phyloP scores from a whole-genome alignment of 805 yeast genomes.

The Jamesozyma rosinii region DNA sequence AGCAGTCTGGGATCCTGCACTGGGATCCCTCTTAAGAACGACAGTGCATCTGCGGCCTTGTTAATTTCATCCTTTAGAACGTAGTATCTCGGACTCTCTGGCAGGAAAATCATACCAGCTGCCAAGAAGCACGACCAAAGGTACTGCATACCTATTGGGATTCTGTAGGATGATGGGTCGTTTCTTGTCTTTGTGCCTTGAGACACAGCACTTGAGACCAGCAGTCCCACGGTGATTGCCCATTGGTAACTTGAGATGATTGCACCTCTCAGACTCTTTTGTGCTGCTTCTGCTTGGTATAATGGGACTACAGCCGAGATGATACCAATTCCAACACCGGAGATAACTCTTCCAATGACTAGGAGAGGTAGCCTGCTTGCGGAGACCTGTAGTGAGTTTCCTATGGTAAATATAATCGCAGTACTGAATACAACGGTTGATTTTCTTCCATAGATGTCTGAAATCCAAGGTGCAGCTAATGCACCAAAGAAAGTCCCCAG shows the following conservation, averaged over 20 bases:
- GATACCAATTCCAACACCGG: slow-evolving; percentile 66
- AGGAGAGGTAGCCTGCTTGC: slow-evolving; percentile 44
- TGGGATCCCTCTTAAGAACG: slow-evolving; percentile 60
- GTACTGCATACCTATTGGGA: slow-evolving; percentile 70
- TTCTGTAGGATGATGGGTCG: slow-evolving; percentile 55
- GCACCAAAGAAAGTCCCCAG: slow-evolving; percentile 74
- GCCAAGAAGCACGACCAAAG: slow-evolving; percentile 59
- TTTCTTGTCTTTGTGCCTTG: slow-evolving; percentile 57
- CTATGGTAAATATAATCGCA: slow-evolving; percentile 56
- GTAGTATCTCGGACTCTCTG: slow-evolving; percentile 82
- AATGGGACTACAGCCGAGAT: slow-evolving; percentile 74
- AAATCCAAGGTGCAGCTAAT: slow-evolving; percentile 45
- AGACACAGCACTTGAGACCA: slow-evolving; percentile 67
- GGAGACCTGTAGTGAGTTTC: slow-evolving; percentile 61
- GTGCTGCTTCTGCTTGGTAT: slow-evolving; percentile 81
- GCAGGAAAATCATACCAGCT: slow-evolving; percentile 63
- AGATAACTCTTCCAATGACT: slow-evolving; percentile 63
- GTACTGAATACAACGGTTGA: slow-evolving; percentile 53
- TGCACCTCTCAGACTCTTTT: slow-evolving; percentile 72
- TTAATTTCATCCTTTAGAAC: slow-evolving; percentile 62
- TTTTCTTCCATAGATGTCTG: slow-evolving; percentile 70
- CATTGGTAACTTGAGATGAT: slow-evolving; percentile 76
- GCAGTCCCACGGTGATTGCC: slow-evolving; percentile 82
- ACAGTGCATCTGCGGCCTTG: slow-evolving; percentile 57
- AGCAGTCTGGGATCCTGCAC: slow-evolving; percentile 52